Evolutionary conservation across 176 grass and related monocot genomes (phyloP), one percentile per base, ranked within the genome.

Genomic region (Juncus effusus): DNA sequence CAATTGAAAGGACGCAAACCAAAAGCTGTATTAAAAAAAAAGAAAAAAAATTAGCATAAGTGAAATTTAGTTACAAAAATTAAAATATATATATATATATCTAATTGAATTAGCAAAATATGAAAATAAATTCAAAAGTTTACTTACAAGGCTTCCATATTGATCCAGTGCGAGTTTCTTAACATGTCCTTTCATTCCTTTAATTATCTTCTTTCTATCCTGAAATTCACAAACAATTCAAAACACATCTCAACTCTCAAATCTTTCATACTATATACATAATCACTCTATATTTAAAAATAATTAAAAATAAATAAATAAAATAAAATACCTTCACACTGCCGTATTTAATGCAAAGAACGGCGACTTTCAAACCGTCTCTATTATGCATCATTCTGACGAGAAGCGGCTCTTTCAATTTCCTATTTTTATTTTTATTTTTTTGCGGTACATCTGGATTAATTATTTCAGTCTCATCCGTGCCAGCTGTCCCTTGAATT

Each of bases 141-240:
- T 63, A 89, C 93, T 92, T 69, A 97, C 93, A 57, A 92, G 80
- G 63, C 82, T 92, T 58, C 93, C 93, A 86, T 80, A 86, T 80
- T 97, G 82, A 86, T 79, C 77, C 3, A 89, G 61, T 82, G 85
- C 82, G 71, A 92, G 85, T 72, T 86, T 92, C 77, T 75, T 84
- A 69, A 82, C 55, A 73, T 84, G 72, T 13, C 93, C 85, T 75
- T 97, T 97, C 83, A 97, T 79, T 73, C 85, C 75, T 85, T 97
- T 97, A 66, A 92, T 74, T 41, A 97, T 89, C 59, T 86, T 97
- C 79, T 97, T 92, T 61, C 93, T 89, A 72, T 97, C 93, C 92
- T 96, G 82, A 77, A 88, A 63, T 63, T 56, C 11, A 62, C 64
- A 68, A 10, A 51, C 60, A 16, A 55, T 61, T 60, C 62, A 69